These are phyloP conservation scores for Trapa bicornis DNA, from an alignment of 345 rosid species.

Conservation along the genomic window DNA sequence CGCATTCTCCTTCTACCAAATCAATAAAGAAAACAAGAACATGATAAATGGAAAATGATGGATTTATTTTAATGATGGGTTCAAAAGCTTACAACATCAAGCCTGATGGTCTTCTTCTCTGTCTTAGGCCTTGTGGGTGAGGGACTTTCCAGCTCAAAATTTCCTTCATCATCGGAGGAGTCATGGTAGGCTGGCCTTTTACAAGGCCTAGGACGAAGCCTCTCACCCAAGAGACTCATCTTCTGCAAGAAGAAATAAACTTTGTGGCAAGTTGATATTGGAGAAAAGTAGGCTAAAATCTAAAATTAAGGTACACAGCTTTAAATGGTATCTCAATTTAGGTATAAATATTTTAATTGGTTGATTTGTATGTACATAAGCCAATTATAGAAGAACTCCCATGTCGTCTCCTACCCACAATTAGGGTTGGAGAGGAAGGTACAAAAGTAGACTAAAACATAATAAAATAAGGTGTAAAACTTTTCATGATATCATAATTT, in stretches of 20 bases:
- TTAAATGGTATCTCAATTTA: not conserved
- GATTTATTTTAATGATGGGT: no score
- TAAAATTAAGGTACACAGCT: not conserved
- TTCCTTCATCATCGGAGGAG: slow-evolving; percentile 79
- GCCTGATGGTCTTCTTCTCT: slow-evolving; percentile 62
- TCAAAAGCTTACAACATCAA: slow-evolving; percentile 55
- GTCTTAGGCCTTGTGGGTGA: slow-evolving; percentile 29
- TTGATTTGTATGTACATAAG: no score
- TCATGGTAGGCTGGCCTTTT: slow-evolving; percentile 88
- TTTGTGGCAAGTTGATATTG: not conserved
- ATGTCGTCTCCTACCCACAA: no score
- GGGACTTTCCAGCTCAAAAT: slow-evolving; percentile 39
- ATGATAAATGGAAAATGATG: no score
- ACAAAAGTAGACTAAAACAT: no score
- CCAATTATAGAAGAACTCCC: no score
- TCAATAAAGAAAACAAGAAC: no score
- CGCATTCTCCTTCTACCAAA: slow-evolving; percentile 44
- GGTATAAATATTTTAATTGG: not conserved
- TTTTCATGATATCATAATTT: no score
- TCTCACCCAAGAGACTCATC: slow-evolving; percentile 96
- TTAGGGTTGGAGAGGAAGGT: no score
- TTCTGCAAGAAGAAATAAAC: slow-evolving; percentile 32
- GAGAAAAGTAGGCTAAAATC: not conserved
- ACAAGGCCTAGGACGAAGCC: slow-evolving; percentile 80
- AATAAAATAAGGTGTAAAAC: no score